Base-by-base conservation (phyloP, 2,329 filamentous ascomycete genomes). In the Fusarium sp. region DNA sequence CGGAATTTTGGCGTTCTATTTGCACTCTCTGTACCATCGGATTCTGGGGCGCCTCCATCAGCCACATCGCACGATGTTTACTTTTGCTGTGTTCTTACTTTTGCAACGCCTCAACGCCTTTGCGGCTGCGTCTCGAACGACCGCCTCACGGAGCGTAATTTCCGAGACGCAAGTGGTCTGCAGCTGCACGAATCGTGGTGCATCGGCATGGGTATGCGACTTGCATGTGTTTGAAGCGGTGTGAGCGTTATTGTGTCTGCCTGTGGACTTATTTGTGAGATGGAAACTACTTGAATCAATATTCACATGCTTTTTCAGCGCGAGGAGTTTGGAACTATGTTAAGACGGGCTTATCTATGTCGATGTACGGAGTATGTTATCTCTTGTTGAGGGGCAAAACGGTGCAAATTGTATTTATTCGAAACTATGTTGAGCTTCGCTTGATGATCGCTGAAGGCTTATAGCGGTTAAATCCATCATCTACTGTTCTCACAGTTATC, bases 181-280 rank as follows among this genome's bases (percentile, higher is more conserved):
- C 58, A 52, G 38, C 55, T 53, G 34, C 31, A 66, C 42, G 36
- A 33, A 42, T 24, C 24, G 26, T 15, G 45, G 43, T 52, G 61
- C 51, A 51, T 42, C 46, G 39, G 40, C 26, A 38, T 17, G 28
- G 26, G 40, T 39, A 24, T 24, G 40, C 22, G 38, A 15, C 49
- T 44, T 45, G 44, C 59, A 56, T 54, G 24, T 64, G 40, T 24
- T 26, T 39, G 43, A 24, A 50, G 61, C 63, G 44, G 65, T 55
- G 64, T 63, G 31, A 20, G 49, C 20, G 20, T 52, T 31, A 13
- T 31, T 31, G 28, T 31, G 28, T 31, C 28, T 31, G 28, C 45
- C 40, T 53, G 14, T 34, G 15, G 17, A 18, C 17, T 56, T 14
- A 9, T 33, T 6, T 33, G n/a, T 22, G 24, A 48, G 33, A 54